Base-by-base conservation (phyloP, 768 basidiomycete genomes). In the Panaeolus papilionaceus region DNA sequence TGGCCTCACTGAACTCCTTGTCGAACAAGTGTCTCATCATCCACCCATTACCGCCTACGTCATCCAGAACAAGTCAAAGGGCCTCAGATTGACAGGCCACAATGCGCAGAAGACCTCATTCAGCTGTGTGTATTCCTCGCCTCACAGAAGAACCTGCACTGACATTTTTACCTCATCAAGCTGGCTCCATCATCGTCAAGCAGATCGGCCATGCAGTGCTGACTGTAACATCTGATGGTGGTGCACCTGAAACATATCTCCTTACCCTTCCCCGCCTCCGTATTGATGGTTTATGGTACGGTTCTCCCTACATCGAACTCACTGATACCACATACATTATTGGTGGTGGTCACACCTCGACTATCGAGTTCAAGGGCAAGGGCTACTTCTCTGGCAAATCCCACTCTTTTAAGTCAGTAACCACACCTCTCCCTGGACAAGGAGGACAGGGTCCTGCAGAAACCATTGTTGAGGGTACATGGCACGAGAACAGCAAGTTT, bases 11-110 rank as follows among this genome's bases (percentile, higher is more conserved):
- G 84, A 85, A 45, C 86, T 98, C 38, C 87, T 92, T 45, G 95
- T 96, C 3, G 96, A 98, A 79, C 96, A 98, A 75, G 97, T 98
- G 61, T 98, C 97, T 23, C 97, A 99, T 75, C 97, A 99, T 75
- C 92, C 93, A 1, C 92, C 93, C 8, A 90, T 94, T 72, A 94
- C 93, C 49, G 94, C 90, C 26, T 97, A 96, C 79, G 85, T 88
- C 77, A 94, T 98, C 71, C 87, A 90, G 80, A 98, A 98, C 82
- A 79, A 86, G 64, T 73, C 82, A 37, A 94, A 94, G 75, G 91
- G 93, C 0, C 75, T 99, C 64, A 79, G 86, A 61, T 85, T 96
- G 63, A 86, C 88, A 38, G 97, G 97, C 14, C 94, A 96, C 77
- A 95, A 89, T 73, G 97, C 95, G 8, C 96, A 98, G 81, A 97